phyloP scores from a whole-genome alignment of 2,329 filamentous ascomycete species.

The Phialocephala subalpina region DNA sequence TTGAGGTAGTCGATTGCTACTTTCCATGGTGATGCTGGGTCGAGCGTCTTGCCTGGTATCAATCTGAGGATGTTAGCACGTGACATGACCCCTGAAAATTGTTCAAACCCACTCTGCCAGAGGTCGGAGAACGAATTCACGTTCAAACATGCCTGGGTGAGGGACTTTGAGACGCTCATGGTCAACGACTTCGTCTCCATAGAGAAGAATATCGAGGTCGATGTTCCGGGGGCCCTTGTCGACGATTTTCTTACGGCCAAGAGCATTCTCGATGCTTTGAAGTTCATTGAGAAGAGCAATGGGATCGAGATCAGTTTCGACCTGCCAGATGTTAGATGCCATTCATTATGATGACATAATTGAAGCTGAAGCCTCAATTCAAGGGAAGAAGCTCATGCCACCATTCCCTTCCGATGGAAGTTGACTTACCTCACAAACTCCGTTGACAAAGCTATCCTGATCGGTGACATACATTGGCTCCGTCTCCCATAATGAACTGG shows the following conservation, averaged over 20 bases:
- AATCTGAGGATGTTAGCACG: constrained; percentile 51
- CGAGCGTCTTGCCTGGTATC: constrained; percentile 61
- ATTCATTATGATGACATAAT: not conserved
- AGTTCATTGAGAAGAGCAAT: constrained; percentile 80
- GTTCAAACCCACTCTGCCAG: constrained; percentile 71
- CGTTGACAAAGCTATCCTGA: constrained; percentile 90
- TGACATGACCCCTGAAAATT: too few species aligned
- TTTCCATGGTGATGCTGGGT: constrained; percentile 65
- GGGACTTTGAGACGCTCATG: constrained; percentile 83
- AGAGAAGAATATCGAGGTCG: constrained; percentile 91
- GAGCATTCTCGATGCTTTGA: constrained; percentile 80
- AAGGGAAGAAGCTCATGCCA: not conserved
- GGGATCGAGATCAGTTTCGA: constrained; percentile 81
- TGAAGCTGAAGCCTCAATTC: not conserved
- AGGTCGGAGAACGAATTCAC: constrained; percentile 92
- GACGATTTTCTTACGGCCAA: constrained; percentile 84
- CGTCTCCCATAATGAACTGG: constrained; percentile 93
- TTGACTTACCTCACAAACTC: constrained; percentile 81
- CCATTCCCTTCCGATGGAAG: not conserved
- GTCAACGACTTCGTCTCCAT: constrained; percentile 70
- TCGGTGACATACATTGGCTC: constrained; percentile 96
- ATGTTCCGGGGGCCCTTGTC: constrained; percentile 96
- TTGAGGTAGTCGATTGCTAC: constrained; percentile 68
- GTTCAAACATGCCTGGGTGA: constrained; percentile 84
- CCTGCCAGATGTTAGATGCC: constrained; percentile 56